A percentile compares a stretch with the other conserved stretches of the same genome.
Conservation (phyloP, 2,329 filamentous ascomycete genomes). For the Penicillium brasilianum region DNA sequence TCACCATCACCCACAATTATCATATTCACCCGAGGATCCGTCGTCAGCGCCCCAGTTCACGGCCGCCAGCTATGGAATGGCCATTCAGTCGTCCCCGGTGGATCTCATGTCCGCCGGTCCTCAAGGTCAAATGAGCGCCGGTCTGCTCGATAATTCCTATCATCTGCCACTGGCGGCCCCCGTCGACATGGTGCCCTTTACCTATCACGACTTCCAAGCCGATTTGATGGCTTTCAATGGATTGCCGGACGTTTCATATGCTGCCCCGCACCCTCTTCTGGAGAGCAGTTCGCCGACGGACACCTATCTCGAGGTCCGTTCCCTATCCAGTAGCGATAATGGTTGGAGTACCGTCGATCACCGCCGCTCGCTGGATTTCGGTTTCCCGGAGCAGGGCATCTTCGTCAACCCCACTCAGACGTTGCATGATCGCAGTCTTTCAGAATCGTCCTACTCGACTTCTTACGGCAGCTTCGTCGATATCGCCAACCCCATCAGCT, state of each 20-base stretch:
- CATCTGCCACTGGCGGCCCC: slow-evolving; percentile 54
- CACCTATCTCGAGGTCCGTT: slow-evolving; percentile 84
- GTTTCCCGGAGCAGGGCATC: slow-evolving; percentile 63
- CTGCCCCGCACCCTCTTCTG: slow-evolving; percentile 47
- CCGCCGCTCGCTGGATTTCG: slow-evolving; percentile 73
- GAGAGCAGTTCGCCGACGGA: slow-evolving; percentile 72
- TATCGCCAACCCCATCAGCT: slow-evolving; percentile 78
- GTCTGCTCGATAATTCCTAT: slow-evolving; percentile 69
- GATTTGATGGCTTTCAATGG: slow-evolving; percentile 66
- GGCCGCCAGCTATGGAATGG: slow-evolving; percentile 61
- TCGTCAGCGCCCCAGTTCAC: slow-evolving; percentile 60
- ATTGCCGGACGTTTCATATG: slow-evolving; percentile 52
- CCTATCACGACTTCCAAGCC: slow-evolving; percentile 80
- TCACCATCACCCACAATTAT: slow-evolving; percentile 43
- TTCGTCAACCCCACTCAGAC: slow-evolving; percentile 94
- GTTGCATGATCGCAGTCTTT: slow-evolving; percentile 83
- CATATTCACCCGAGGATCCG: slow-evolving; percentile 57
- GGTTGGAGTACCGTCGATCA: slow-evolving; percentile 84
- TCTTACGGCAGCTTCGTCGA: slow-evolving; percentile 84
- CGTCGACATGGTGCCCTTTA: slow-evolving; percentile 69
- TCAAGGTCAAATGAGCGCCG: slow-evolving; percentile 66
- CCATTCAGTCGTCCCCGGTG: slow-evolving; percentile 56
- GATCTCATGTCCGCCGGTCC: slow-evolving; percentile 58
- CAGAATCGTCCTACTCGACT: slow-evolving; percentile 79
- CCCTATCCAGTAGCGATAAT: slow-evolving; percentile 82